Conservation (phyloP, 1,139 yeast species). For the Geotrichum candidum region DNA sequence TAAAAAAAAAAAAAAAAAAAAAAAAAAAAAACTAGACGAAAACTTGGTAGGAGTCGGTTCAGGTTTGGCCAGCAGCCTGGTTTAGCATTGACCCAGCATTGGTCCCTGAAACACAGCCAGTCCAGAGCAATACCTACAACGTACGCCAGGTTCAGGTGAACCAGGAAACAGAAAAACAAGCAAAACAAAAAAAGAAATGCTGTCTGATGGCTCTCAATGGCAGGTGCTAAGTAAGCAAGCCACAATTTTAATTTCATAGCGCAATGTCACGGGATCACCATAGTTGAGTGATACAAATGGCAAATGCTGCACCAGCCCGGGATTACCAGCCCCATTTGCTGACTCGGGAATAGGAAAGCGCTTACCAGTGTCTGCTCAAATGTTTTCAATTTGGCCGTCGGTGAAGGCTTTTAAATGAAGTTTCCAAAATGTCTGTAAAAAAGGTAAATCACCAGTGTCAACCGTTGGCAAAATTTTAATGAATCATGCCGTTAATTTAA, state of each 20-base stretch:
- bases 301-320: not conserved
- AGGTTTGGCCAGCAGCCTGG: not conserved
- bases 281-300: not conserved
- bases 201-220: not conserved
- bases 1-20: no score
- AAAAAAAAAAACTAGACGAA: not conserved
- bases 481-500: no score
- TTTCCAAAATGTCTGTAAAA: no score
- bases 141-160: not conserved
- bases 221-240: constrained; percentile 6
- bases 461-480: no score
- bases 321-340: not conserved
- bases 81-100: not conserved
- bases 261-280: constrained; percentile 13
- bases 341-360: not conserved
- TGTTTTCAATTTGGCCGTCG: not conserved
- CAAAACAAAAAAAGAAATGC: not conserved
- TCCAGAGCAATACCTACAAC: not conserved
- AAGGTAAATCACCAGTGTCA: no score
- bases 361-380: not conserved
- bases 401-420: no score
- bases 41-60: not conserved
- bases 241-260: constrained; percentile 8
- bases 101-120: not conserved
- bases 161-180: not conserved